Conservation (phyloP, 495 filamentous ascomycete genomes). For the Hypomontagnella monticulosa region DNA sequence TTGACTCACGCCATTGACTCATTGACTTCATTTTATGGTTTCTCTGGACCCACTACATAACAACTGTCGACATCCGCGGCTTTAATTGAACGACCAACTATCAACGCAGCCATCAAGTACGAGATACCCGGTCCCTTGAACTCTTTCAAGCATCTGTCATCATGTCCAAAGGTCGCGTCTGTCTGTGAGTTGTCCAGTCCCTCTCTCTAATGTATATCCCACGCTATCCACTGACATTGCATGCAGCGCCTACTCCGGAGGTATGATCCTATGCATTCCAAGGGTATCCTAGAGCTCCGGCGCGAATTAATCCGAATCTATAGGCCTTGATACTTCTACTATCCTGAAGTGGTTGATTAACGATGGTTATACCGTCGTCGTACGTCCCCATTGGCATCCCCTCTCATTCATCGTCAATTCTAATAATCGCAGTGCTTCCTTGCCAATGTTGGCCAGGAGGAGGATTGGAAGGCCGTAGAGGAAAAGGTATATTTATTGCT, state of each 20-base stretch:
- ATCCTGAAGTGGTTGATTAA: conserved; percentile 32
- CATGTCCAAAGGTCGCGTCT: conserved; percentile 58
- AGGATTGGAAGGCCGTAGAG: conserved; percentile 36
- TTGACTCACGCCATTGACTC: no score
- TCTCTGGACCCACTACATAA: no score
- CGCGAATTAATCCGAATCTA: background rate
- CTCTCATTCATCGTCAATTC: background rate
- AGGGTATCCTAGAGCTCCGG: background rate
- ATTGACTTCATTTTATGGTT: no score
- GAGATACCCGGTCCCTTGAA: background rate
- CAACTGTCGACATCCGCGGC: no score
- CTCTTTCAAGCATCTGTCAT: conserved; percentile 24
- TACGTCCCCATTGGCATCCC: background rate
- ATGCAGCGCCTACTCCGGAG: conserved; percentile 59
- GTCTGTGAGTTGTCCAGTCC: conserved; percentile 50
- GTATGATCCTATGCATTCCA: conserved; percentile 11
- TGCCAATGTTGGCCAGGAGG: conserved; percentile 40
- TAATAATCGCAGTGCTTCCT: conserved; percentile 31
- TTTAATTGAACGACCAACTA: no score
- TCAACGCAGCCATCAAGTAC: background rate
- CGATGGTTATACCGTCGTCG: conserved; percentile 33
- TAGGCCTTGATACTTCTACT: conserved; percentile 36
- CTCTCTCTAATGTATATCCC: background rate
- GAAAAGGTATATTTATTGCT: conserved; percentile 21
- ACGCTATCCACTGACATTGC: conserved; percentile 13